Evolutionary conservation across 306 rosid species (phyloP).

Genomic region (Acacia crassicarpa): DNA sequence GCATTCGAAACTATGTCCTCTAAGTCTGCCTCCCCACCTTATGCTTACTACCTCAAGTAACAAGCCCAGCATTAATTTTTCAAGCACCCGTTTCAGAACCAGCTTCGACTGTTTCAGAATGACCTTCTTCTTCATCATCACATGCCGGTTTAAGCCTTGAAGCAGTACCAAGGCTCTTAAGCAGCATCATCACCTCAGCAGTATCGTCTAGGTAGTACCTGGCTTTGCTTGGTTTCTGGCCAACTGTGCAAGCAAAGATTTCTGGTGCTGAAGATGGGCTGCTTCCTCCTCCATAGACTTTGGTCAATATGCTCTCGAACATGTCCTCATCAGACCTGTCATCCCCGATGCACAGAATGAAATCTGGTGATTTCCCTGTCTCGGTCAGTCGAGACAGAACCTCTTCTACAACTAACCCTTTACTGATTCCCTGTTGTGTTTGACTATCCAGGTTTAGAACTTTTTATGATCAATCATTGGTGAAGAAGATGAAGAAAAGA

Average conservation of each 20-base stretch:
- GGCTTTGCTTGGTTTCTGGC: slow-evolving; percentile 96
- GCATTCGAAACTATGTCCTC: not conserved
- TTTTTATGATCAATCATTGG: slow-evolving; percentile 12
- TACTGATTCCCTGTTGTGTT: slow-evolving; percentile 42
- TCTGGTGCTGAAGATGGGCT: slow-evolving; percentile 47
- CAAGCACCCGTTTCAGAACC: slow-evolving; percentile 43
- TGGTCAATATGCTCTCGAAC: slow-evolving; percentile 66
- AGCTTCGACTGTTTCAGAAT: slow-evolving; percentile 14
- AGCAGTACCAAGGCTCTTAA: slow-evolving; percentile 53
- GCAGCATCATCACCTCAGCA: slow-evolving; percentile 61
- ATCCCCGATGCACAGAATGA: slow-evolving; percentile 47
- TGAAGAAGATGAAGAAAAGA: slow-evolving; percentile 18
- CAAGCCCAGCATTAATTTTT: slow-evolving; percentile 26
- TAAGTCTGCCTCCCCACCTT: slow-evolving; percentile 13
- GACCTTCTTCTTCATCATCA: slow-evolving; percentile 38
- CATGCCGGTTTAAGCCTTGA: slow-evolving; percentile 36
- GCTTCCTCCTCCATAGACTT: slow-evolving; percentile 33
- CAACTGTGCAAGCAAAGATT: slow-evolving; percentile 90
- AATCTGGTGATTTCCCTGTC: slow-evolving; percentile 31
- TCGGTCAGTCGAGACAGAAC: slow-evolving; percentile 34
- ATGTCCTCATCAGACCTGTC: slow-evolving; percentile 53
- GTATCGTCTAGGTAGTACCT: slow-evolving; percentile 81
- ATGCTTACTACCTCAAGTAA: slow-evolving; percentile 7
- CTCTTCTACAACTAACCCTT: slow-evolving; percentile 40
- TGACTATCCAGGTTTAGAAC: slow-evolving; percentile 7